A percentile compares a stretch with the other conserved stretches of the same genome.
phyloP scores from a whole-genome alignment of 768 basidiomycete genomes.

The Harrya chromipes region DNA sequence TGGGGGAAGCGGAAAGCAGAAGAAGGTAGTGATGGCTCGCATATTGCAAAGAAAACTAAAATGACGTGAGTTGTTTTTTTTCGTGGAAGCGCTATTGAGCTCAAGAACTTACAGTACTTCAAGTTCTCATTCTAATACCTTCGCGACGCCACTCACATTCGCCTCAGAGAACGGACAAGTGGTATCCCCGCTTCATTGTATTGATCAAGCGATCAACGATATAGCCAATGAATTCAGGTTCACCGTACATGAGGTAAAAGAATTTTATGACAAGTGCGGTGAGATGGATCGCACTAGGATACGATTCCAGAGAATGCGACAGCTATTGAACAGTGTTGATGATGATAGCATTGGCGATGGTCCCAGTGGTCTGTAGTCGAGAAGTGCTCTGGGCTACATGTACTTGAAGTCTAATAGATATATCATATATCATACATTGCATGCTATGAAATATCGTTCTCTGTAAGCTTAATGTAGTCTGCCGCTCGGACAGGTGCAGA shows the following conservation, averaged over 20 bases:
- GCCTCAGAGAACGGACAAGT: slow-evolving; percentile 8
- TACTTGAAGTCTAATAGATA: slow-evolving; percentile 1
- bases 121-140: slow-evolving; percentile 1
- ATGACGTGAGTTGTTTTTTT: slow-evolving; percentile 33
- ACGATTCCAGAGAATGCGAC: slow-evolving; percentile 69
- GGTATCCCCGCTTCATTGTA: slow-evolving; percentile 46
- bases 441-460: slow-evolving; percentile 48
- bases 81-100: not conserved
- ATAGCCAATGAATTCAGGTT: slow-evolving; percentile 72
- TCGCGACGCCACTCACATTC: slow-evolving; percentile 3
- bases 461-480: slow-evolving; percentile 63
- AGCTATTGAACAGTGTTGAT: slow-evolving; percentile 32
- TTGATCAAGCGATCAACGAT: slow-evolving; percentile 61
- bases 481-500: slow-evolving; percentile 73
- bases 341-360: slow-evolving; percentile 22
- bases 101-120: slow-evolving; percentile 4
- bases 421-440: not conserved
- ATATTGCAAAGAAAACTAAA: slow-evolving; percentile 42
- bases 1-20: slow-evolving; percentile 65
- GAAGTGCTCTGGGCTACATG: not conserved
- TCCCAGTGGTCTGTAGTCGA: slow-evolving; percentile 4
- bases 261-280: slow-evolving; percentile 70
- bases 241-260: slow-evolving; percentile 72
- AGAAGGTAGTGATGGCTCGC: slow-evolving; percentile 31
- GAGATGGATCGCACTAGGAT: slow-evolving; percentile 64